Evolutionary conservation across 139 green algal species (phyloP), one percentile per base, ranked within the genome.

Genomic region (Tetradesmus obliquus): DNA sequence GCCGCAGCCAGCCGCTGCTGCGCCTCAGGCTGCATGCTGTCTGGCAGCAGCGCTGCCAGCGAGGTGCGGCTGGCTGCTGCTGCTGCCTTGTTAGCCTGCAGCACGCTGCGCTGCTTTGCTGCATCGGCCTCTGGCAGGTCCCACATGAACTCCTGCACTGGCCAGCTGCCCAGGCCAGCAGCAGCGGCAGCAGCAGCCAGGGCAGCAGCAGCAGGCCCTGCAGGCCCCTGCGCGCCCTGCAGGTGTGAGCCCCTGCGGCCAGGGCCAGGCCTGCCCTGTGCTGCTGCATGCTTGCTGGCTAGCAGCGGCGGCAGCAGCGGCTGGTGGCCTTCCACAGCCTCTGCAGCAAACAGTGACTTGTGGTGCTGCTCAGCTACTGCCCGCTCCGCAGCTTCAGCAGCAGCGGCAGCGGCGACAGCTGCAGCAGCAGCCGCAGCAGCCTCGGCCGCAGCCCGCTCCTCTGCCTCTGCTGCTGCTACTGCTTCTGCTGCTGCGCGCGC

Each of bases 1-100:
- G 86, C 86, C n/a, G 86, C 86, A 20, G 86, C 19, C 66, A 90
- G 71, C 86, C 80, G 69, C 69, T 66, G 71, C 71, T 71, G 19
- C 7, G 86, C 86, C 71, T 90, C 86, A 1, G 69, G 10, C 53
- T 83, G 86, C 69, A 72, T 55, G 53, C n/a, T 24, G 2, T 55
- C 86, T 83, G 86, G 86, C 71, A 90, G 54, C 19, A 90, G 71
- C 60, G 24, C 55, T 1, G 55, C 71, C 7, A 90, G 86, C 51
- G 76, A 12, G 32, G 69, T 55, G 86, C 86, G 32, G 71, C 8
- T 22, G 5, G 45, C 80, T 6, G 17, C 66, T 53, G 85, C 85
- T 53, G 66, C 51, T 45, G 62, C 51, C 17, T 62, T 60, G 85
- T 89, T 89, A 45, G 76, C 60, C 66, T 81, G 66, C 85, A 89